Conservation (phyloP, 2,329 filamentous ascomycete genomes). For the Bipolaris sorokiniana region DNA sequence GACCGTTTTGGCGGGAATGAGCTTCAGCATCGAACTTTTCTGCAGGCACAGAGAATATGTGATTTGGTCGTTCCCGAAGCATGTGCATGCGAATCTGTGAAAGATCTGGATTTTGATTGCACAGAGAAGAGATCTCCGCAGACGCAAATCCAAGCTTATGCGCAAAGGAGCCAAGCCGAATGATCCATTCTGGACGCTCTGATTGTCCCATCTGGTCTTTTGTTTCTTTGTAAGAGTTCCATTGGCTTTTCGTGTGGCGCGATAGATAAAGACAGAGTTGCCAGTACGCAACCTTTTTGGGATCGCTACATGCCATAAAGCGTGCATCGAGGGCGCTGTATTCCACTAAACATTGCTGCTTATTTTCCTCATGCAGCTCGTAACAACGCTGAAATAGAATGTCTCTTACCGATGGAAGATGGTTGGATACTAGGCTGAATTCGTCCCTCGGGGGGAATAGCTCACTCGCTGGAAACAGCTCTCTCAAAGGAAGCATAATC, state of each 20-base stretch:
- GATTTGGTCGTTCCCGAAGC: conserved; percentile 2
- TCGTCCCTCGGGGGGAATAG: conserved; percentile 7
- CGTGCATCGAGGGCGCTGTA: conserved; percentile 4
- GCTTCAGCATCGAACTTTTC: conserved; percentile 9
- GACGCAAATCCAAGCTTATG: conserved; percentile 10
- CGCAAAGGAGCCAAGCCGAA: conserved; percentile 5
- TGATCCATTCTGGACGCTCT: conserved; percentile 2
- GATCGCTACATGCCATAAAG: conserved; percentile 6
- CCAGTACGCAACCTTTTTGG: conserved; percentile 13
- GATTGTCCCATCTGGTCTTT: not conserved
- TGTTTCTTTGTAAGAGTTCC: not conserved
- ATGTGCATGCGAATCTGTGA: conserved; percentile 10
- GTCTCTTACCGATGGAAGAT: conserved; percentile 14
- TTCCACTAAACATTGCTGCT: conserved; percentile 5
- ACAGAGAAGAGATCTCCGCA: conserved; percentile 6
- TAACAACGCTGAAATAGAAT: conserved; percentile 11
- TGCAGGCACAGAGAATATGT: conserved; percentile 1
- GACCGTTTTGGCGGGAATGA: not conserved
- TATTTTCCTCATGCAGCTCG: not conserved
- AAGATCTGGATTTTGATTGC: conserved; percentile 8
- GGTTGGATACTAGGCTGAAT: conserved; percentile 7
- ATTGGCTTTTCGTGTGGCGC: not conserved
- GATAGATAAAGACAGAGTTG: conserved; percentile 19
- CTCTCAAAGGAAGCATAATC: conserved; percentile 14
- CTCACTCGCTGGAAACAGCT: conserved; percentile 9